Evolutionary conservation across 768 basidiomycete genomes (phyloP).

Genomic region (Rhodotorula toruloides): DNA sequence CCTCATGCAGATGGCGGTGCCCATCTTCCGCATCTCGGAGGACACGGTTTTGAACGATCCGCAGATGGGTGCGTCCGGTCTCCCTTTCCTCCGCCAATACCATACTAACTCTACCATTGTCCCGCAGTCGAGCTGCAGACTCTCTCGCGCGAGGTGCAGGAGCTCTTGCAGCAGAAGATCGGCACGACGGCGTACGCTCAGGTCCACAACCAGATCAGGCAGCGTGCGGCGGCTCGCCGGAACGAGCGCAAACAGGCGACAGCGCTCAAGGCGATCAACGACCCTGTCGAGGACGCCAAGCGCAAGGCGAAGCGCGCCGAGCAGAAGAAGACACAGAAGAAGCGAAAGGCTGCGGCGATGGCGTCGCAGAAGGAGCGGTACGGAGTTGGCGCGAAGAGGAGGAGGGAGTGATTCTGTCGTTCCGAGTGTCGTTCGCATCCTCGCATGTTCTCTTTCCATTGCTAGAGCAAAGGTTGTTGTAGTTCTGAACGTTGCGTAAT

Average conservation of each 20-base stretch:
- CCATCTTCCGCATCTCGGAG: conserved; percentile 78
- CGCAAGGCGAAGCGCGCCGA: conserved; percentile 35
- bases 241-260: conserved; percentile 65
- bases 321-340: conserved; percentile 38
- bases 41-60: conserved; percentile 75
- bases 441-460: too few species aligned
- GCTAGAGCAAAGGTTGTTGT: too few species aligned
- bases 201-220: conserved; percentile 73
- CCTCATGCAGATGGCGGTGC: conserved; percentile 76
- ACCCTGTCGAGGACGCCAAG: conserved; percentile 39
- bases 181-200: conserved; percentile 77
- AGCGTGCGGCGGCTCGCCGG: conserved; percentile 61
- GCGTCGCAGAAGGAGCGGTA: conserved; percentile 33
- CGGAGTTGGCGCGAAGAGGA: conserved; percentile 20
- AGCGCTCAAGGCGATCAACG: conserved; percentile 49
- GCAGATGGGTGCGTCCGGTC: conserved; percentile 61
- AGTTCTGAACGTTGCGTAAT: not conserved
- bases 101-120: not conserved
- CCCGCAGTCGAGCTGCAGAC: conserved; percentile 72
- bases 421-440: not conserved
- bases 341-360: conserved; percentile 38
- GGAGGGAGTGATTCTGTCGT: not conserved
- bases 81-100: not conserved
- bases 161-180: conserved; percentile 78
- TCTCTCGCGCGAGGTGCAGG: conserved; percentile 73